Percentiles rank a stretch among this genome's conserved stretches.
phyloP scores from a whole-genome alignment of 768 basidiomycete species.

The Rhizopogon sp. region DNA sequence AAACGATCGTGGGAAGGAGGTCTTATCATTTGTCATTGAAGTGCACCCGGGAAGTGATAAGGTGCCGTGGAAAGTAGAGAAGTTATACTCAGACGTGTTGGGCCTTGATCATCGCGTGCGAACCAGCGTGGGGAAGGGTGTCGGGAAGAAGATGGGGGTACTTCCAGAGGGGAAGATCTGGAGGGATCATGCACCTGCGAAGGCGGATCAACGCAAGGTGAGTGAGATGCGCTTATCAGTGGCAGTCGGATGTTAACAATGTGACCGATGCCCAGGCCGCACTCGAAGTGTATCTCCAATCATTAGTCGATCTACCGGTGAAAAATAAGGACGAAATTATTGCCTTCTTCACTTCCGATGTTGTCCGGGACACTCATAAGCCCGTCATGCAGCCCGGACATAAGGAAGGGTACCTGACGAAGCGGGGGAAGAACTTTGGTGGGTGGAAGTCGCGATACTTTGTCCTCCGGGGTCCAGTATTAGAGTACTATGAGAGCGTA shows the following conservation, averaged over 20 bases:
- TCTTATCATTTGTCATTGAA: slow-evolving; percentile 79
- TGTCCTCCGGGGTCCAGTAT: slow-evolving; percentile 81
- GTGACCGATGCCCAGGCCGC: slow-evolving; percentile 41
- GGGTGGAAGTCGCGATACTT: slow-evolving; percentile 98
- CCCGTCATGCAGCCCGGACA: slow-evolving; percentile 78
- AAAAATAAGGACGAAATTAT: slow-evolving; percentile 89
- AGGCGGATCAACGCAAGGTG: slow-evolving; percentile 94
- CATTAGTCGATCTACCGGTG: slow-evolving; percentile 73
- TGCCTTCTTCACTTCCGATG: slow-evolving; percentile 87
- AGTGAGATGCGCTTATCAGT: slow-evolving; percentile 19
- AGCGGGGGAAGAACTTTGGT: slow-evolving; percentile 96
- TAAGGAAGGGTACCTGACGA: slow-evolving; percentile 95
- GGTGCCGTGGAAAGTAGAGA: slow-evolving; percentile 81
- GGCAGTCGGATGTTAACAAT: slow-evolving; percentile 9
- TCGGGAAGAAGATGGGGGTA: slow-evolving; percentile 71
- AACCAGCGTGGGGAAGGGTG: slow-evolving; percentile 46
- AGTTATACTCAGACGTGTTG: slow-evolving; percentile 91
- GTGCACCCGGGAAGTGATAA: slow-evolving; percentile 72
- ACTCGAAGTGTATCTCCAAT: slow-evolving; percentile 84
- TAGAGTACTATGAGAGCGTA: slow-evolving; percentile 96
- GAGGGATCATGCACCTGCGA: slow-evolving; percentile 96
- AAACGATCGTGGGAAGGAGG: slow-evolving; percentile 90
- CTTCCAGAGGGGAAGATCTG: slow-evolving; percentile 92
- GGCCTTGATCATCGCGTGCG: slow-evolving; percentile 79
- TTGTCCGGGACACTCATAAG: slow-evolving; percentile 70